Evolutionary conservation across 108 stramenopile species (phyloP), one percentile per base, ranked within the genome.

Genomic region (Schizochytrium sp.): DNA sequence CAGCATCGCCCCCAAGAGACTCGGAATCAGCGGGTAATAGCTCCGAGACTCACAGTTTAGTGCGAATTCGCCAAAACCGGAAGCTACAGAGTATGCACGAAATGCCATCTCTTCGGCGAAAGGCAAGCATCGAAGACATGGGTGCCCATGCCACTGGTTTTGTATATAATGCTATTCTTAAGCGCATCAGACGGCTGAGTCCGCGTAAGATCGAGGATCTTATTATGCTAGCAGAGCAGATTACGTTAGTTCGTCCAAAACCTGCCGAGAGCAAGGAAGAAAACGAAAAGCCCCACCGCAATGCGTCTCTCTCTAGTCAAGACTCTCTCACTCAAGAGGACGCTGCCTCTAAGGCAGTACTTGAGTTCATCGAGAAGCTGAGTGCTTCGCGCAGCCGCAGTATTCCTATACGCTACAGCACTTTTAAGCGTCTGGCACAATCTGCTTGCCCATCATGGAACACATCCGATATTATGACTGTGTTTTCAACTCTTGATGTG

Each of bases 401-500:
- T 53, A 1, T 83, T n/a, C 53, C 76, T 38, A 49, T 83, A 13
- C 50, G 76, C 15, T 83, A 83, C 76, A 55, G 15, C 47, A 55
- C 47, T 5, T 83, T 83, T 53, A 83, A 83, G 53, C 47, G 53
- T n/a, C 47, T 83, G 50, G 76, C 76, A 2, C 45, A 55, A n/a
- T 13, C 47, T n/a, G 76, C 76, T 1, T 83, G 76, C 53, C 76
- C 76, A 13, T 38, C 76, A 8, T 83, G 76, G 76, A 55, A n/a
- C 0, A 17, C 47, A 5, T 55, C 50, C 0, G 76, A 83, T 42
- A 55, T 83, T 53, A 83, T 83, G 76, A 53, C 47, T 38, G 76
- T 83, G 15, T 83, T 83, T 28, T 83, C 76, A 49, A 83, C 76
- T 47, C 76, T 83, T 38, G 76, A 83, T 53, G 76, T 83, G 17